These are phyloP conservation scores for Globisporangium orthogonon DNA, from an alignment of 352 stramenopile species.

Conservation along the genomic window DNA sequence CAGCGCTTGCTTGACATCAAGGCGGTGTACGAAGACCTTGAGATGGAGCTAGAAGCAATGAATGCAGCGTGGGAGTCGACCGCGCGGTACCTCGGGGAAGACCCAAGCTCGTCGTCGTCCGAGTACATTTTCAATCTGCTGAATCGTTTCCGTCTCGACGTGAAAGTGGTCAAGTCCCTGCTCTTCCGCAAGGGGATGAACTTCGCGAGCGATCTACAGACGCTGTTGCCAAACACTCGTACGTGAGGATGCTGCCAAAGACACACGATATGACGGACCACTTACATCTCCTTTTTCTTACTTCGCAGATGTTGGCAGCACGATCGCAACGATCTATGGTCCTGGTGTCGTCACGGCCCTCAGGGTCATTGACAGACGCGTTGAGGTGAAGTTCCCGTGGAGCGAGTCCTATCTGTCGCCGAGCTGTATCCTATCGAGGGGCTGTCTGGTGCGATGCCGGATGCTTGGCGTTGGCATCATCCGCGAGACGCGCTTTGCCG, in stretches of 20 bases:
- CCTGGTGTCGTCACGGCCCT: conserved; percentile 58
- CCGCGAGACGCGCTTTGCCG: conserved; percentile 49
- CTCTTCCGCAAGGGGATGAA: conserved; percentile 50
- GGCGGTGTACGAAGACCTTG: conserved; percentile 42
- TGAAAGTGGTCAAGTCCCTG: conserved; percentile 62
- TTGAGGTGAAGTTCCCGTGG: conserved; percentile 75
- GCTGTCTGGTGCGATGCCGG: conserved; percentile 41
- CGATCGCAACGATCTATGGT: conserved; percentile 54
- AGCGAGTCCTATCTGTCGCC: conserved; percentile 53
- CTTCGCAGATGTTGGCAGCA: conserved; percentile 47
- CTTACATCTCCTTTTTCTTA: not conserved
- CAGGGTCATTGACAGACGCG: conserved; percentile 34
- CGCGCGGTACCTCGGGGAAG: conserved; percentile 64
- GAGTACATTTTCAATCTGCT: conserved; percentile 67
- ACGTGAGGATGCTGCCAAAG: conserved; percentile 10
- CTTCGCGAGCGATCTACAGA: conserved; percentile 28
- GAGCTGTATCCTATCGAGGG: conserved; percentile 34
- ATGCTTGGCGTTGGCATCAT: conserved; percentile 57
- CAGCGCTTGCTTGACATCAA: conserved; percentile 46
- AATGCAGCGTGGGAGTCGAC: conserved; percentile 54
- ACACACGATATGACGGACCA: not conserved
- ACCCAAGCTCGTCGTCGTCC: conserved; percentile 42
- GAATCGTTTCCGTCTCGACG: conserved; percentile 69
- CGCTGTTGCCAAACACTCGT: conserved; percentile 36
- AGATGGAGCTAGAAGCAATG: conserved; percentile 59